A percentile compares a stretch with the other conserved stretches of the same genome.
phyloP scores from a whole-genome alignment of 345 rosid genomes.

The Gossypium raimondii region DNA sequence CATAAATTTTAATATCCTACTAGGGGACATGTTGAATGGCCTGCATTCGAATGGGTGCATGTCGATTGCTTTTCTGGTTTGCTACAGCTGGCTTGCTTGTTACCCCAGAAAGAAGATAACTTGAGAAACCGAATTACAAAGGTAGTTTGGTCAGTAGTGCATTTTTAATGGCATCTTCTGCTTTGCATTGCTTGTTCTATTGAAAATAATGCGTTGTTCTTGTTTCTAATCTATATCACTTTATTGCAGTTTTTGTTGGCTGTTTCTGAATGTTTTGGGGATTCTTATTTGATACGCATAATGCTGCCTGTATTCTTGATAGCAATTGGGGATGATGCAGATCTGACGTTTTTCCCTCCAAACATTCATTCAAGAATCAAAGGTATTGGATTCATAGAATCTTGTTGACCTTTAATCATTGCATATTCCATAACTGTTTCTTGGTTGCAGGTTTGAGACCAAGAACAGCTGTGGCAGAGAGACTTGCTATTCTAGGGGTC shows the following conservation, averaged over 20 bases:
- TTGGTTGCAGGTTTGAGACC: constrained; percentile 76
- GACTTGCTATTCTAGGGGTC: constrained; percentile 69
- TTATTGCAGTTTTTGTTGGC: constrained; percentile 74
- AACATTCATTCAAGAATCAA: constrained; percentile 56
- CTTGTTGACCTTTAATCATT: constrained; percentile 6
- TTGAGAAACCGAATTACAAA: constrained; percentile 77
- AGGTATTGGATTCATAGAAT: constrained; percentile 37
- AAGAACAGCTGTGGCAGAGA: constrained; percentile 69
- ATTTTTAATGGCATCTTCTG: constrained; percentile 4
- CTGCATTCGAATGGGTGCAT: constrained; percentile 89
- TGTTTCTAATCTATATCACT: constrained; percentile 23
- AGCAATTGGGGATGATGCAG: constrained; percentile 78
- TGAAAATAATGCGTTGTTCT: constrained; percentile 10
- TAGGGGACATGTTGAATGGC: constrained; percentile 86
- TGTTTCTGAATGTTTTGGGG: constrained; percentile 65
- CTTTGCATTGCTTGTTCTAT: constrained; percentile 11
- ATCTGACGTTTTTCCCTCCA: constrained; percentile 62
- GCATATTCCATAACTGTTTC: constrained; percentile 21
- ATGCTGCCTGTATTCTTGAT: constrained; percentile 79
- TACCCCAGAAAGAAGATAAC: constrained; percentile 84
- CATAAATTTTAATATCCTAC: constrained; percentile 23
- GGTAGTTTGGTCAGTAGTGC: constrained; percentile 37
- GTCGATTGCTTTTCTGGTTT: constrained; percentile 82
- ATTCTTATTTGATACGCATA: constrained; percentile 73
- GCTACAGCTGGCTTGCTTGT: constrained; percentile 71